These are phyloP conservation scores for Aspergillus nomiae DNA, from an alignment of 2,329 filamentous ascomycete genomes.

Conservation along the genomic window DNA sequence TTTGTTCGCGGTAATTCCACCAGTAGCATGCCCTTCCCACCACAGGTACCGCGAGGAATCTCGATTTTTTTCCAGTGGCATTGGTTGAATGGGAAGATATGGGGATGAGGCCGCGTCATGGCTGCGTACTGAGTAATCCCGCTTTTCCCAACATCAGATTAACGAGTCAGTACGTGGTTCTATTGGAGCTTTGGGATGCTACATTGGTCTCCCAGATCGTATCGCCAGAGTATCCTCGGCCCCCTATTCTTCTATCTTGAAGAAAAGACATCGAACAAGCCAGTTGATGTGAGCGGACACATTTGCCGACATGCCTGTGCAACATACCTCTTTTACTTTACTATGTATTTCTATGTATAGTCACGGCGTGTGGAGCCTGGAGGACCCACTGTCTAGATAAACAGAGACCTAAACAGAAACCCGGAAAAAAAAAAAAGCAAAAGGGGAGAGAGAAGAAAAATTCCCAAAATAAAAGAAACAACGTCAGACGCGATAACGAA, in stretches of 20 bases:
- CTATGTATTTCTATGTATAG: slow-evolving; percentile 2
- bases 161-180: neutral
- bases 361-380: neutral
- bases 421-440: neutral
- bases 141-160: neutral
- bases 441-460: neutral
- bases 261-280: neutral
- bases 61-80: neutral
- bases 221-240: neutral
- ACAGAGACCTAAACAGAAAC: neutral
- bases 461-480: neutral
- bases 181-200: neutral
- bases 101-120: slow-evolving; percentile 4
- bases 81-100: neutral
- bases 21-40: neutral
- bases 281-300: neutral
- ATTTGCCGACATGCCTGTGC: neutral
- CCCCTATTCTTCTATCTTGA: too few species aligned
- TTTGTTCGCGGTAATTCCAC: neutral
- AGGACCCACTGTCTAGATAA: neutral
- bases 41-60: neutral
- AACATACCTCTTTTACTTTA: neutral
- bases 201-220: neutral
- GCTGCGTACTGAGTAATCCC: neutral
- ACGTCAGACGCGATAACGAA: neutral